Percentiles rank a stretch among this genome's conserved stretches.
phyloP scores from a whole-genome alignment of 768 basidiomycete genomes.

The Russula emetica region DNA sequence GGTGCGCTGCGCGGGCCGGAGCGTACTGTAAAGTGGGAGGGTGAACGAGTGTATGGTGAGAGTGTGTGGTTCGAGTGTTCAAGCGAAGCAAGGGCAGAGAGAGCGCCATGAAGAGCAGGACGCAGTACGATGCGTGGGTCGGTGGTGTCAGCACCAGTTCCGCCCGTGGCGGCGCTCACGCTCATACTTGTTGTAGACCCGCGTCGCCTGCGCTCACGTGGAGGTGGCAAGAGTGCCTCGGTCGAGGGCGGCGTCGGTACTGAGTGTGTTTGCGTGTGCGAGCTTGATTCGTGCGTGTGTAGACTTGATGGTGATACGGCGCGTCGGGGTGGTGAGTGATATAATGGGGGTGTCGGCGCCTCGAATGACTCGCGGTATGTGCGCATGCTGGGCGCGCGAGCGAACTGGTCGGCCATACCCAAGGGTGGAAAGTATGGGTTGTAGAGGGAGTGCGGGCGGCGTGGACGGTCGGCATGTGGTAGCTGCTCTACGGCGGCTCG shows the following conservation, averaged over 20 bases:
- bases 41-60: constrained; percentile 85
- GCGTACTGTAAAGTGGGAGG: constrained; percentile 89
- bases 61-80: constrained; percentile 89
- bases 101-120: constrained; percentile 62
- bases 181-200: constrained; percentile 38
- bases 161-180: constrained; percentile 33
- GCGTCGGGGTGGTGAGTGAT: constrained; percentile 34
- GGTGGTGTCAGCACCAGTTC: constrained; percentile 37
- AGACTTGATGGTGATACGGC: constrained; percentile 49
- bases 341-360: constrained; percentile 31
- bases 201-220: constrained; percentile 31
- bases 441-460: constrained; percentile 21
- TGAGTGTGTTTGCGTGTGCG: constrained; percentile 44
- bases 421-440: constrained; percentile 19
- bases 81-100: constrained; percentile 83
- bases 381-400: constrained; percentile 16
- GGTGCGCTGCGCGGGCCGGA: constrained; percentile 62
- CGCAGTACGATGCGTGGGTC: constrained; percentile 51
- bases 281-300: constrained; percentile 48
- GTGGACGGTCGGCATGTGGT: constrained; percentile 13
- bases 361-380: constrained; percentile 27
- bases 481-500: constrained; percentile 7
- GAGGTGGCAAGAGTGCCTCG: constrained; percentile 31
- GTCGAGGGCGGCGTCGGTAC: constrained; percentile 45
- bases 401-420: not conserved